Conservation (phyloP, 805 yeast species). For the Debaryomyces tyrocola region DNA sequence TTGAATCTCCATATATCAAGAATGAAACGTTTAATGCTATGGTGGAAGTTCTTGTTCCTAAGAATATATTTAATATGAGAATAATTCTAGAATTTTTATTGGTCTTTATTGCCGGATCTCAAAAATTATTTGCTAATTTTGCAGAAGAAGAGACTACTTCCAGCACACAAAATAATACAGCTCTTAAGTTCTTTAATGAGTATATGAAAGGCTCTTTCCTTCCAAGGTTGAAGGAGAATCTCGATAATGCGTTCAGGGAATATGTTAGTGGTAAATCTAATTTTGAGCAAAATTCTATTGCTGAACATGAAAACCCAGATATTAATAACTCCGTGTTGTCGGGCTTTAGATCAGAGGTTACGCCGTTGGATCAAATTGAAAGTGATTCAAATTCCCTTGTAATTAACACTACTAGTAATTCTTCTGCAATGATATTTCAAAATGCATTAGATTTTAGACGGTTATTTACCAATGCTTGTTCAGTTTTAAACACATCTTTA, state of each 20-base stretch:
- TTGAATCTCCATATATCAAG: conserved; percentile 51
- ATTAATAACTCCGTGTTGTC: neutral
- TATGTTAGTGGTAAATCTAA: conserved; percentile 21
- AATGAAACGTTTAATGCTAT: conserved; percentile 55
- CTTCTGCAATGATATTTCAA: conserved; percentile 25
- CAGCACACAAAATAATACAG: conserved; percentile 11
- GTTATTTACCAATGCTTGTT: conserved; percentile 49
- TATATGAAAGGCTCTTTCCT: conserved; percentile 67
- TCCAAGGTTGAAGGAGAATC: conserved; percentile 59
- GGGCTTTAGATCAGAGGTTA: conserved; percentile 28
- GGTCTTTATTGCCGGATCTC: conserved; percentile 62
- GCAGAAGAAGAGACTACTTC: conserved; percentile 6
- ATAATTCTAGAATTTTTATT: conserved; percentile 72
- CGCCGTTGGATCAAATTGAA: conserved; percentile 26
- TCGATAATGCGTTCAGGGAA: conserved; percentile 53
- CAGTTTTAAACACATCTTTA: conserved; percentile 58
- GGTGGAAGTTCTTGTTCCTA: conserved; percentile 65
- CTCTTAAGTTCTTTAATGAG: conserved; percentile 52
- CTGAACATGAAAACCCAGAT: conserved; percentile 2
- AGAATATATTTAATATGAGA: conserved; percentile 78
- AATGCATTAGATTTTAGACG: conserved; percentile 48
- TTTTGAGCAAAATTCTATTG: neutral
- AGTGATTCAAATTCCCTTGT: neutral
- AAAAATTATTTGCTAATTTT: conserved; percentile 24
- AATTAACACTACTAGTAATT: neutral